Conservation (phyloP, 192 early-diverging fungal genomes). For the Coemansia sp. region DNA sequence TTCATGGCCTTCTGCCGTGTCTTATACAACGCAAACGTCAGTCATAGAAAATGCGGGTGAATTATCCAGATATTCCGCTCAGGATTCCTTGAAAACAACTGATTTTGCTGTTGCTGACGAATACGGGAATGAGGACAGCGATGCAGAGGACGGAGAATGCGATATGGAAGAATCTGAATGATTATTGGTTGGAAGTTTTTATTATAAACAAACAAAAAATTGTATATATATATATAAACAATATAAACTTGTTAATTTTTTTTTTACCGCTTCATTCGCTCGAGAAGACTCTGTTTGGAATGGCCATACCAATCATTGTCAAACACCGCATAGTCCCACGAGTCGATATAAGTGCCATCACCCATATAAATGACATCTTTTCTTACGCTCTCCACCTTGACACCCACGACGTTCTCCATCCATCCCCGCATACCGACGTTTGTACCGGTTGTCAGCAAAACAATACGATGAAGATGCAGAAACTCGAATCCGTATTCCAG, state of each 20-base stretch:
- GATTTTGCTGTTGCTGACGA: neutral
- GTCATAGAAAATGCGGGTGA: neutral
- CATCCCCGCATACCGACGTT: conserved; percentile 50
- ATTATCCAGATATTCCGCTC: neutral
- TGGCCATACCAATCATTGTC: conserved; percentile 33
- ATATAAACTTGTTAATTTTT: neutral
- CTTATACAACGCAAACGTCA: neutral
- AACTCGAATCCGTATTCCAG: conserved; percentile 44
- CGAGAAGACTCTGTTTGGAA: conserved; percentile 16
- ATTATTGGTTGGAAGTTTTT: neutral
- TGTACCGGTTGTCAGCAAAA: conserved; percentile 26
- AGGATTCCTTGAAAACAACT: neutral
- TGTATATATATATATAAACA: no score
- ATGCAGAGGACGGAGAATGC: conserved; percentile 49
- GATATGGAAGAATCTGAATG: conserved; percentile 49
- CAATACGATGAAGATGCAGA: conserved; percentile 40
- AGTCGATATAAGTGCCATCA: conserved; percentile 27
- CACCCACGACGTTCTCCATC: conserved; percentile 38
- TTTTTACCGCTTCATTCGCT: neutral
- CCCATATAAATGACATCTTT: conserved; percentile 41
- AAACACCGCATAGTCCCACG: conserved; percentile 49
- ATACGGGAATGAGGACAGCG: conserved; percentile 1
- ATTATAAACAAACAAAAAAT: no score
- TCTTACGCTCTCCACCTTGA: conserved; percentile 34
- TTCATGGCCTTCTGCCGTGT: neutral